Percentiles rank a stretch among this genome's conserved stretches.
These are phyloP conservation scores for maize (Zea mays) DNA, from an alignment of 176 grass and related monocot species.

Conservation along the genomic window Zm-B73-REFERENCE-NAM-5.0 NC_050103.1:180937001-180937500, in stretches of 20 bases:
- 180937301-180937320: conserved; percentile 99
- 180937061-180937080: conserved; percentile 55
- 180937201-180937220: conserved; percentile 91
- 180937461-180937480: conserved; percentile 85
- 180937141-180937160: conserved; percentile 91
- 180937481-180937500: conserved; percentile 83
- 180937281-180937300: conserved; percentile 96
- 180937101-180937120: conserved; percentile 97
- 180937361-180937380: conserved; percentile 90
- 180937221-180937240: conserved; percentile 86
- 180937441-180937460: conserved; percentile 82
- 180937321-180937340: conserved; percentile 97
- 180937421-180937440: conserved; percentile 77
- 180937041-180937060: conserved; percentile 63
- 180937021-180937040: conserved; percentile 77
- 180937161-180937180: conserved; percentile 82
- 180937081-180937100: conserved; percentile 71
- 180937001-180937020: conserved; percentile 90
- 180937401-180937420: conserved; percentile 93
- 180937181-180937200: conserved; percentile 98
- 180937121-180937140: conserved; percentile 96
- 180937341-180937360: conserved; percentile 86
- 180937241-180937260: conserved; percentile 89
- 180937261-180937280: conserved; percentile 92
- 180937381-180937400: conserved; percentile 88